Percentiles rank a stretch among this genome's conserved stretches.
Conservation (phyloP, 345 rosid genomes). For the Atalantia buxifolia region DNA sequence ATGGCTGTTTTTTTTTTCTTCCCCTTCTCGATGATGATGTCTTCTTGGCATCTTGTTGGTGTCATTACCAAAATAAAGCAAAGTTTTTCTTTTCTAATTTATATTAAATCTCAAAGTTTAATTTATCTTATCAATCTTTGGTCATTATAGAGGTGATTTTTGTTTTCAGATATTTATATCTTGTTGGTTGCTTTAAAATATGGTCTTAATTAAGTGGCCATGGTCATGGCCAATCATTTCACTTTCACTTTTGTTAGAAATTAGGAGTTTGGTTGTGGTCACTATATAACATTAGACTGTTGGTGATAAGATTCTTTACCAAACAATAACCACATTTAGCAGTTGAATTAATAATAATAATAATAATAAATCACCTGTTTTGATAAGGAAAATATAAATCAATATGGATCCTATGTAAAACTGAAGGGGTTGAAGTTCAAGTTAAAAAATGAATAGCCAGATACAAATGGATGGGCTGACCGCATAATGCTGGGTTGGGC, state of each 20-base stretch:
- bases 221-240: constrained; percentile 23
- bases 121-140: no score
- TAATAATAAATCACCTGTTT: background rate
- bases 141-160: no score
- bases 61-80: background rate
- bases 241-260: background rate
- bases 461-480: background rate
- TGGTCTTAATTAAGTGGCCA: constrained; percentile 1
- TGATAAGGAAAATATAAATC: no score
- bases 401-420: background rate
- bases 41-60: background rate
- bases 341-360: background rate
- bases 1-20: background rate
- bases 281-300: background rate
- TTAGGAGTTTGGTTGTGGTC: constrained; percentile 1
- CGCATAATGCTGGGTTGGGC: background rate
- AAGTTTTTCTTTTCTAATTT: no score
- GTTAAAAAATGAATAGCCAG: background rate
- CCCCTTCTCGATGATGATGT: constrained; percentile 1
- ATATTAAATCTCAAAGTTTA: no score
- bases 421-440: background rate
- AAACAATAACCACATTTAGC: background rate
- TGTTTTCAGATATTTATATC: background rate
- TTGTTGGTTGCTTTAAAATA: constrained; percentile 3
- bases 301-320: background rate